Conservation (phyloP, 2,329 filamentous ascomycete genomes). For the Cladosporium sp. region DNA sequence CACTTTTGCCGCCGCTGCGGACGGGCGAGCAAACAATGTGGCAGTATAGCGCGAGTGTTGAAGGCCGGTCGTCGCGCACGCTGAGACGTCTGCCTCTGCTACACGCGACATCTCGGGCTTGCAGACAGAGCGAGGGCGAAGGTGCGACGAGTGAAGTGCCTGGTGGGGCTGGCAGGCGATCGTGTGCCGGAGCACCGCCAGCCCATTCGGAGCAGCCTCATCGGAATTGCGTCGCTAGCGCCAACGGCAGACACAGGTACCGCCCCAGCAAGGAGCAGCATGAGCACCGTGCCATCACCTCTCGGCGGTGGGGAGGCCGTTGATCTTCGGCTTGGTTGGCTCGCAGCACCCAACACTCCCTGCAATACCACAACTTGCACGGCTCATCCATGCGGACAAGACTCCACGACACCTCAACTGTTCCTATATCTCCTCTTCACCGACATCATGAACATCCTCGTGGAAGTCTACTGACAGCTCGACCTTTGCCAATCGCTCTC, state of each 20-base stretch:
- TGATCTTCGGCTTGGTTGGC: background rate
- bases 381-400: slow-evolving; percentile 2
- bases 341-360: background rate
- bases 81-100: background rate
- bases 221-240: background rate
- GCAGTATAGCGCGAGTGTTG: background rate
- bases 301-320: slow-evolving; percentile 1
- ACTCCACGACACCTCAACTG: background rate
- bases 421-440: slow-evolving; percentile 6
- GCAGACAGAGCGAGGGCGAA: slow-evolving; percentile 13
- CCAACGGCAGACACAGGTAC: background rate
- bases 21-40: background rate
- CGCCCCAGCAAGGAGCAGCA: background rate
- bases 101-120: slow-evolving; percentile 6
- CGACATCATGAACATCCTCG: background rate
- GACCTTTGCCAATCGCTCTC: background rate
- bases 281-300: background rate
- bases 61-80: slow-evolving; percentile 3
- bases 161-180: background rate
- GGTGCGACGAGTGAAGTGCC: slow-evolving; percentile 7
- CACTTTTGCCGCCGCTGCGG: slow-evolving; percentile 3
- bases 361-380: slow-evolving; percentile 1
- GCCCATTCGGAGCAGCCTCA: background rate
- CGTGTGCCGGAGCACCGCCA: background rate
- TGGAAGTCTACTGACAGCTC: background rate